Conservation (phyloP, 2,329 filamentous ascomycete species). For the Pyrenochaeta sp. region DNA sequence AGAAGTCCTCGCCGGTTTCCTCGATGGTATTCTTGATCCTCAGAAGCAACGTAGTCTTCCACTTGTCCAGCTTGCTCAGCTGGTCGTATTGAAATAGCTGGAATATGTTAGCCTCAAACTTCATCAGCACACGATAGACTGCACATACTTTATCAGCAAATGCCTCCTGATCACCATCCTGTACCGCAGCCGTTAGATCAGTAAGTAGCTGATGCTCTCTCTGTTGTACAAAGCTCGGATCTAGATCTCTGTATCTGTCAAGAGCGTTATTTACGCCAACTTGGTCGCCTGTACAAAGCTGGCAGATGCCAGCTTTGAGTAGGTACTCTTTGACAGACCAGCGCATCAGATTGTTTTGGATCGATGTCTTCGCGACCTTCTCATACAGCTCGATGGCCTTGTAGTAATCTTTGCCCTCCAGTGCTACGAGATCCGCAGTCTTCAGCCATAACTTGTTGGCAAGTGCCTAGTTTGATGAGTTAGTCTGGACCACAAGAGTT, state of each 20-base stretch:
- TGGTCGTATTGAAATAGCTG: slow-evolving; percentile 85
- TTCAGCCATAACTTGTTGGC: slow-evolving; percentile 96
- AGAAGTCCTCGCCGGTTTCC: slow-evolving; percentile 73
- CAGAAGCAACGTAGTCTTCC: slow-evolving; percentile 89
- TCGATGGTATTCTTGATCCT: slow-evolving; percentile 86
- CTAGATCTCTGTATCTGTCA: slow-evolving; percentile 79
- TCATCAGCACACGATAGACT: slow-evolving; percentile 53
- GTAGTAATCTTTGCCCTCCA: slow-evolving; percentile 78
- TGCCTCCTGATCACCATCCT: slow-evolving; percentile 79
- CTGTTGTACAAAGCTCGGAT: slow-evolving; percentile 71
- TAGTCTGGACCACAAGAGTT: slow-evolving; percentile 31
- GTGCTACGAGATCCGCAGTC: slow-evolving; percentile 84
- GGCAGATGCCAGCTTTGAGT: slow-evolving; percentile 91
- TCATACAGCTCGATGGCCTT: slow-evolving; percentile 68
- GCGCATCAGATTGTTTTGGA: slow-evolving; percentile 79
- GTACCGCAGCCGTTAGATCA: slow-evolving; percentile 78
- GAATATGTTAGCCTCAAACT: slow-evolving; percentile 6
- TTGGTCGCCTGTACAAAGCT: slow-evolving; percentile 78
- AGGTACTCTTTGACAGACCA: slow-evolving; percentile 87
- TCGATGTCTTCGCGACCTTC: slow-evolving; percentile 77
- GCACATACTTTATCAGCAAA: slow-evolving; percentile 78
- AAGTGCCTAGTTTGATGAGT: slow-evolving; percentile 59
- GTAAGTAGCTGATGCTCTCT: slow-evolving; percentile 82
- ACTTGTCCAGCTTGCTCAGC: slow-evolving; percentile 92
- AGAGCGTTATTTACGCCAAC: slow-evolving; percentile 82